Conservation (phyloP, 164 flowering plant genomes). For the Vitis labrusca region DNA sequence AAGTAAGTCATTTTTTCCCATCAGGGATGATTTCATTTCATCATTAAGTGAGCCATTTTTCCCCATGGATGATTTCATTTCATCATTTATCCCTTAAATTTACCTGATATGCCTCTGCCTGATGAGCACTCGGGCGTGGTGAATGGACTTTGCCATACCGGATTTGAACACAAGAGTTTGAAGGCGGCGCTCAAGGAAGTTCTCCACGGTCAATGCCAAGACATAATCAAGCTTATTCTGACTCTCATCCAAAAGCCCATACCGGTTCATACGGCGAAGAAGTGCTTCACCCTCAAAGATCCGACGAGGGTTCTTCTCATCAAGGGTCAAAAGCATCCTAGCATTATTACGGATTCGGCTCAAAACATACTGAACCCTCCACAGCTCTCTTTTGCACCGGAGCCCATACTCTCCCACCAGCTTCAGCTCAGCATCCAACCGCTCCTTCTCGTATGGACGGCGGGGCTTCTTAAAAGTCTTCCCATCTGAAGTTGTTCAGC, state of each 20-base stretch:
- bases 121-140: slow-evolving; percentile 42
- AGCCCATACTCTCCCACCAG: slow-evolving; percentile 44
- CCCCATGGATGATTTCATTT: no score
- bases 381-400: slow-evolving; percentile 40
- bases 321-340: slow-evolving; percentile 34
- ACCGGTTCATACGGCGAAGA: slow-evolving; percentile 38
- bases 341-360: slow-evolving; percentile 41
- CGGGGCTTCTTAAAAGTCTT: slow-evolving; percentile 45
- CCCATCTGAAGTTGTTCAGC: slow-evolving; percentile 23
- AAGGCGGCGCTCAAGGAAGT: slow-evolving; percentile 50
- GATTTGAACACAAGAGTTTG: slow-evolving; percentile 48
- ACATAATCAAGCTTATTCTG: slow-evolving; percentile 54
- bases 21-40: no score
- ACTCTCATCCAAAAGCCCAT: slow-evolving; percentile 42
- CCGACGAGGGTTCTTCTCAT: slow-evolving; percentile 40
- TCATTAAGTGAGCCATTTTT: no score
- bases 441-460: slow-evolving; percentile 46
- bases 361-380: slow-evolving; percentile 44
- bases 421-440: slow-evolving; percentile 41
- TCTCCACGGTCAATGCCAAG: slow-evolving; percentile 45
- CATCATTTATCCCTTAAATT: no score
- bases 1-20: no score
- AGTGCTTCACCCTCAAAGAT: slow-evolving; percentile 43
- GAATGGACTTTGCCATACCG: slow-evolving; percentile 46
- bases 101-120: slow-evolving; percentile 53